A percentile compares a stretch with the other conserved stretches of the same genome.
Evolutionary conservation across 2,329 filamentous ascomycete genomes (phyloP).

Genomic region (Diaporthe sp.): DNA sequence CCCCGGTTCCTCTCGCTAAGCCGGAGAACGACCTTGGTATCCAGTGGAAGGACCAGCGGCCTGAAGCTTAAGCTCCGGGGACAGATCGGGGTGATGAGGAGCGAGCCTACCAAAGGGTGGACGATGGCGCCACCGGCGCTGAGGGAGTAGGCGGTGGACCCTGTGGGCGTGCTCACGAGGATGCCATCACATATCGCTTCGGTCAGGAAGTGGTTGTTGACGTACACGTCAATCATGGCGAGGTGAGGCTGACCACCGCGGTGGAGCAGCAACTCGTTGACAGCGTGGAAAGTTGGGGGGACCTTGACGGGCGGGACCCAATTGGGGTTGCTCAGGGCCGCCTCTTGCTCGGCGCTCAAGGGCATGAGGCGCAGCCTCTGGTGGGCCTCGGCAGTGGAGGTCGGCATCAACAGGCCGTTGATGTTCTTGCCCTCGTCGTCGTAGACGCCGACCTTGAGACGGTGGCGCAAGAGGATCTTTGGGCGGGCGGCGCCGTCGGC

Average conservation of each 20-base stretch:
- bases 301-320: conserved; percentile 33
- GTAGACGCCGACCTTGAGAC: conserved; percentile 87
- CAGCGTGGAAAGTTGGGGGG: conserved; percentile 70
- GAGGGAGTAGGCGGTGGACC: conserved; percentile 95
- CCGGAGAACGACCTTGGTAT: conserved; percentile 83
- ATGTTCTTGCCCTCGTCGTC: conserved; percentile 73
- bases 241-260: conserved; percentile 90
- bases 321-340: conserved; percentile 29
- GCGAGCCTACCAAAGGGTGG: conserved; percentile 88
- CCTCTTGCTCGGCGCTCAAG: conserved; percentile 34
- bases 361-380: conserved; percentile 46
- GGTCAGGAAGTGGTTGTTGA: conserved; percentile 89
- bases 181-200: conserved; percentile 96
- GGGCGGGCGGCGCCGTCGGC: conserved; percentile 63
- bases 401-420: conserved; percentile 61
- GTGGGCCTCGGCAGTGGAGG: conserved; percentile 55
- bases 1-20: conserved; percentile 85
- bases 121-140: conserved; percentile 93
- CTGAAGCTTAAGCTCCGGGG: conserved; percentile 92
- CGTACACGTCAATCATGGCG: conserved; percentile 89
- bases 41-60: conserved; percentile 87
- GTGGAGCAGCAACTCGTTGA: conserved; percentile 96
- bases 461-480: conserved; percentile 86
- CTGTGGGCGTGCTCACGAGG: conserved; percentile 92
- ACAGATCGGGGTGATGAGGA: conserved; percentile 94